A percentile compares a stretch with the other conserved stretches of the same genome.
Conservation (phyloP, 2,329 filamentous ascomycete species). For the Pseudocercospora ulei region DNA sequence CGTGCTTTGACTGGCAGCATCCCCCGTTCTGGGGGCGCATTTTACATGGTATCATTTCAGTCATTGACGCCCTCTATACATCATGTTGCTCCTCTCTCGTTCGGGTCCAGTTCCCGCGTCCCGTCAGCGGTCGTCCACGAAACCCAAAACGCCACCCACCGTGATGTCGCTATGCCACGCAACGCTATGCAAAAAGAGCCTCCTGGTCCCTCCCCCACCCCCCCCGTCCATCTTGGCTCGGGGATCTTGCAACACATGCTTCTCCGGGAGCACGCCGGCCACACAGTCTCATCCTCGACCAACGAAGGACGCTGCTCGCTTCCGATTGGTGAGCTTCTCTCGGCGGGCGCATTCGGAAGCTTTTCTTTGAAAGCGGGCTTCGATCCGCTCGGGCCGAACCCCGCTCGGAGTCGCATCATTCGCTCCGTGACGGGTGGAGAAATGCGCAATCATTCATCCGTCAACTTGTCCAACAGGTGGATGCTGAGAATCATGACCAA, state of each 20-base stretch:
- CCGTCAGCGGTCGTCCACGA: slow-evolving; percentile 1
- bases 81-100: background rate
- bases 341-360: no score
- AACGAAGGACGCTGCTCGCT: background rate
- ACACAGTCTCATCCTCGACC: no score
- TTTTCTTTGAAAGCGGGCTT: no score
- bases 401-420: no score
- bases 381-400: no score
- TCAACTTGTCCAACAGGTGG: slow-evolving; percentile 58
- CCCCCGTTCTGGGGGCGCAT: no score
- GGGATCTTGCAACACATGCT: slow-evolving; percentile 1
- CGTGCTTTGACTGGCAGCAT: no score
- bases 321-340: no score
- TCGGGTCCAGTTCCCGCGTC: background rate
- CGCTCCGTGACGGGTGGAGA: no score
- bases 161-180: slow-evolving; percentile 5
- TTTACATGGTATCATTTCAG: no score
- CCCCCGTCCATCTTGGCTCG: background rate
- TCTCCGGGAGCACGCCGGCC: no score
- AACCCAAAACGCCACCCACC: slow-evolving; percentile 4
- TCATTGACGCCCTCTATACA: slow-evolving; percentile 7
- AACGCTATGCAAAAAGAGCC: slow-evolving; percentile 9
- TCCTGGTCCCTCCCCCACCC: slow-evolving; percentile 1
- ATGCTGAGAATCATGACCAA: slow-evolving; percentile 96
- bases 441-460: slow-evolving; percentile 39